Percentiles rank a stretch among this genome's conserved stretches.
phyloP scores from a whole-genome alignment of 1,139 yeast species.

The Yamadazyma dendronema region DNA sequence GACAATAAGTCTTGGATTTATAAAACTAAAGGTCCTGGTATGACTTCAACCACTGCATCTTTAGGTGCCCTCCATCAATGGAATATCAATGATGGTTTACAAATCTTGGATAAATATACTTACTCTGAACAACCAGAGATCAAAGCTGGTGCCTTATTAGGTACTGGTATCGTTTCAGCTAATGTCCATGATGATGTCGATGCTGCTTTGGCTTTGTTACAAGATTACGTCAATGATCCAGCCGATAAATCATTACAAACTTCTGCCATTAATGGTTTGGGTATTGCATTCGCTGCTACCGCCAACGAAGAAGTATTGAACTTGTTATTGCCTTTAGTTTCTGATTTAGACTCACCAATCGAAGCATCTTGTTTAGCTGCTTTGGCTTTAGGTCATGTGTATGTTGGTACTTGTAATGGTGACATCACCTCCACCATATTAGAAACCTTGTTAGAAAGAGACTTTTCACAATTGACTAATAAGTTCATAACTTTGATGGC shows the following conservation, averaged over 20 bases:
- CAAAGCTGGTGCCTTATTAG: constrained; percentile 94
- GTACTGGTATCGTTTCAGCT: constrained; percentile 91
- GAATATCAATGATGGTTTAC: constrained; percentile 89
- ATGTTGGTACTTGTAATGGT: constrained; percentile 95
- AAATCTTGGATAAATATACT: constrained; percentile 82
- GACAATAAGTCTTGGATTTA: constrained; percentile 83
- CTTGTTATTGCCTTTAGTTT: constrained; percentile 77
- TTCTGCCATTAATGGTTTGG: constrained; percentile 87
- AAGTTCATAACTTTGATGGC: constrained; percentile 91
- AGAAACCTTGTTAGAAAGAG: constrained; percentile 87
- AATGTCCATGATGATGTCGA: constrained; percentile 97
- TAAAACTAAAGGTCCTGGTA: constrained; percentile 89
- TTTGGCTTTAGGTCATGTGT: constrained; percentile 87
- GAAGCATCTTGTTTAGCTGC: constrained; percentile 88
- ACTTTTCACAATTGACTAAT: constrained; percentile 69
- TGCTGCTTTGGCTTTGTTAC: constrained; percentile 82
- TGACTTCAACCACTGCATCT: constrained; percentile 92
- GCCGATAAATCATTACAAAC: constrained; percentile 55
- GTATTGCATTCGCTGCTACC: constrained; percentile 94
- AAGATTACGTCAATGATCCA: constrained; percentile 66
- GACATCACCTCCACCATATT: constrained; percentile 88
- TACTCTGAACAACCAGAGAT: constrained; percentile 84
- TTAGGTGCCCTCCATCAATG: constrained; percentile 89
- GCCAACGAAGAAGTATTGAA: constrained; percentile 81
- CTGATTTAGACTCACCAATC: constrained; percentile 72